These are phyloP conservation scores for Mycena citricolor DNA, from an alignment of 1,284 basidiomycete species.

Conservation along the genomic window DNA sequence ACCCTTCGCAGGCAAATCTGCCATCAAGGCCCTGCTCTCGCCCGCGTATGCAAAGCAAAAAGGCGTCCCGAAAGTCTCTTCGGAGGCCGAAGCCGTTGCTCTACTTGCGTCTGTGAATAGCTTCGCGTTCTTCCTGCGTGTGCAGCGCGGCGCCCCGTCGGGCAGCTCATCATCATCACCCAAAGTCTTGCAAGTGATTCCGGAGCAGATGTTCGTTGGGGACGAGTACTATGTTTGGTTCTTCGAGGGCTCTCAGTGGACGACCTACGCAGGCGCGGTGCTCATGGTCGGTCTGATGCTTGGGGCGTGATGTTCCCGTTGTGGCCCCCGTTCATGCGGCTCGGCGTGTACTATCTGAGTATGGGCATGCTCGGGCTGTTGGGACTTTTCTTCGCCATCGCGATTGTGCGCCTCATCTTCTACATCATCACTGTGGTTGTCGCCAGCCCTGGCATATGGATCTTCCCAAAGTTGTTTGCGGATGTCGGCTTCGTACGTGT, in stretches of 20 bases:
- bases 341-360: conserved; percentile 96
- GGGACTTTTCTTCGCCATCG: conserved; percentile 88
- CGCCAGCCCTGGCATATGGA: conserved; percentile 93
- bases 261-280: conserved; percentile 88
- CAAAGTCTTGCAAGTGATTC: conserved; percentile 80
- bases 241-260: conserved; percentile 93
- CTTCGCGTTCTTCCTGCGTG: conserved; percentile 86
- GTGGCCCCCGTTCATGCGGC: conserved; percentile 91
- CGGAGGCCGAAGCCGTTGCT: conserved; percentile 75
- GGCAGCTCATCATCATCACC: conserved; percentile 72
- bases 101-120: conserved; percentile 78
- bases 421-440: conserved; percentile 91
- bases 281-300: conserved; percentile 94
- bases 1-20: conserved; percentile 73
- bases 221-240: conserved; percentile 95
- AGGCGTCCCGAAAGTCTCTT: conserved; percentile 75
- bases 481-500: conserved; percentile 95
- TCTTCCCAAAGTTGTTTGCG: conserved; percentile 98
- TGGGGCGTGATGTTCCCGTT: conserved; percentile 99
- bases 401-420: conserved; percentile 90
- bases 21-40: conserved; percentile 88
- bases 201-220: conserved; percentile 77
- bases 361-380: conserved; percentile 88
- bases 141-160: conserved; percentile 74
- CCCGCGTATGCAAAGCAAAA: conserved; percentile 91